Base-by-base conservation (phyloP, 106 monocot genomes). In the Dioscorea dumetorum region DNA sequence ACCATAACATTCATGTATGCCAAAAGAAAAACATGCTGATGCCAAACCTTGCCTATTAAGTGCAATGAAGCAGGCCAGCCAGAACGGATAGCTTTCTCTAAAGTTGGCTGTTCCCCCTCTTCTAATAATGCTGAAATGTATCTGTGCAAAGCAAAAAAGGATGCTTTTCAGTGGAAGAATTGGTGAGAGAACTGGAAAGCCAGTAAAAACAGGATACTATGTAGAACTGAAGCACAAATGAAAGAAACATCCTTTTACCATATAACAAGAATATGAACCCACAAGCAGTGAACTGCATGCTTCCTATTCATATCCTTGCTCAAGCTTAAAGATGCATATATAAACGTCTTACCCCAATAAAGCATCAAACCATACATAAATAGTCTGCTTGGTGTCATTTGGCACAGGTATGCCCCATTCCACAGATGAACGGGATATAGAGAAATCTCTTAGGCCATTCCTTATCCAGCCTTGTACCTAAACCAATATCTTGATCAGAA, bases 311-410 rank as follows among this genome's bases (percentile, higher is more conserved):
- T 41, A 8, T 2, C 41, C 41, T 8, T 8, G 41, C 41, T 57
- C 2, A 14, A 8, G 22, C 58, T 66, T n/a, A 63, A 52, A 24
- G 62, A n/a, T 69, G 54, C 41, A 28, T 56, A 53, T 62, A 83
- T 2, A 24, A 62, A 13, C 35, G 53, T 4, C 69, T 76, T 92
- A 97, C 97, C 97, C 97, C 28, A 97, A 66, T 57, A 97, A 80
- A 75, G 97, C 97, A 83, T 97, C 97, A 89, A 97, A 97, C 97
- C 97, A 97, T 20, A 97, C 97, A 61, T 97, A 97, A 52, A 97
- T 89, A 74, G 97, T 97, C 70, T 97, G 97, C 28, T 87, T 91
- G 34, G 59, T 57, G 60, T 97, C 97, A 80, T 87, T 78, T 48
- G 97, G 97, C 48, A 89, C 89, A 70, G 91, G 86, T 78, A 97